phyloP scores from a whole-genome alignment of 2,329 filamentous ascomycete species.

The Alternaria conjuncta region DNA sequence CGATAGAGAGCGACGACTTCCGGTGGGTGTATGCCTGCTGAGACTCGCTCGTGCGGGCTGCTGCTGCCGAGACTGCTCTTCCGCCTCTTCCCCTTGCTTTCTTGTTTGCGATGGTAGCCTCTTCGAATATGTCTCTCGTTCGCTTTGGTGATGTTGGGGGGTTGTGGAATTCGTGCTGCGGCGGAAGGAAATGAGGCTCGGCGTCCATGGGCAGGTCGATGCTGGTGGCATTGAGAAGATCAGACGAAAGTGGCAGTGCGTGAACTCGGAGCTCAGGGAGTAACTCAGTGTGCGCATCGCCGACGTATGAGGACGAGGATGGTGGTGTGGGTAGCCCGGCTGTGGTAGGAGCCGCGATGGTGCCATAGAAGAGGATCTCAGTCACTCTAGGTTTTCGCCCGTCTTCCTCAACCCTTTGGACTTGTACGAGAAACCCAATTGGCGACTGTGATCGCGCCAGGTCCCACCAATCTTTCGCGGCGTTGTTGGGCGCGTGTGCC shows the following conservation, averaged over 20 bases:
- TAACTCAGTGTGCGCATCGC: slow-evolving; percentile 8
- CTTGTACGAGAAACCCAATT: slow-evolving; percentile 48
- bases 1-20: slow-evolving; percentile 38
- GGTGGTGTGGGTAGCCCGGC: slow-evolving; percentile 42
- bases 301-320: slow-evolving; percentile 33
- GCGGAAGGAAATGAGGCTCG: slow-evolving; percentile 45
- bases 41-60: slow-evolving; percentile 39
- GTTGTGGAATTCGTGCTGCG: slow-evolving; percentile 27
- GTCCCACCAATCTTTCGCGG: slow-evolving; percentile 46
- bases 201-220: slow-evolving; percentile 2
- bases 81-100: slow-evolving; percentile 53
- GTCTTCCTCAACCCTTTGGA: slow-evolving; percentile 13
- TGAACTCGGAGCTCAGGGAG: slow-evolving; percentile 44
- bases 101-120: slow-evolving; percentile 53
- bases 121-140: slow-evolving; percentile 56
- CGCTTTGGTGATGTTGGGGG: slow-evolving; percentile 48
- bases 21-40: slow-evolving; percentile 40
- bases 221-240: slow-evolving; percentile 38
- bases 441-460: slow-evolving; percentile 46
- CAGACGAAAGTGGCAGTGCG: slow-evolving; percentile 54
- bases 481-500: slow-evolving; percentile 1
- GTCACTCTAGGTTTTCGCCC: slow-evolving; percentile 38
- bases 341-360: slow-evolving; percentile 27
- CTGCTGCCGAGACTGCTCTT: slow-evolving; percentile 52
- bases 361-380: slow-evolving; percentile 56